phyloP scores from a whole-genome alignment of 768 basidiomycete genomes.

The Tubosaeta sp. region DNA sequence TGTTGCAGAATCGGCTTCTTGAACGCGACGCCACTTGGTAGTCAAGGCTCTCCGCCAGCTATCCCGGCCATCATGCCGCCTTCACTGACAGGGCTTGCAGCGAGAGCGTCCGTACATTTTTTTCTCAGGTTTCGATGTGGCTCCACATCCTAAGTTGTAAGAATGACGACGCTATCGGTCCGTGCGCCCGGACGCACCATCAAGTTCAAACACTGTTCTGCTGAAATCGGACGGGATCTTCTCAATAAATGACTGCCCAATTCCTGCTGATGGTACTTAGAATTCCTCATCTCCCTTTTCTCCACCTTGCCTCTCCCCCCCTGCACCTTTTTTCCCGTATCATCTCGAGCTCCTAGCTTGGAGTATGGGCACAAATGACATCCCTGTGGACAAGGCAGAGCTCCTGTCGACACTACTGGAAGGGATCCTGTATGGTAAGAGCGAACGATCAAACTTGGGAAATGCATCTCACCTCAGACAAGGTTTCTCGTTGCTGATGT shows the following conservation, averaged over 20 bases:
- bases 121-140: not conserved
- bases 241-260: not conserved
- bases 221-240: not conserved
- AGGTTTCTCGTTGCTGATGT: constrained; percentile 35
- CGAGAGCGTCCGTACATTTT: not conserved
- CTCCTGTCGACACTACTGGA: constrained; percentile 8
- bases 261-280: not conserved
- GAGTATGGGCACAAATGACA: not conserved
- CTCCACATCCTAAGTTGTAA: not conserved
- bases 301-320: not conserved
- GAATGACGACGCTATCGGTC: not conserved
- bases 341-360: not conserved
- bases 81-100: not conserved
- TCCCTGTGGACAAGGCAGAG: constrained; percentile 2
- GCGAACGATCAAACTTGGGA: not conserved
- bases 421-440: constrained; percentile 12
- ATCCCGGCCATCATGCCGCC: not conserved
- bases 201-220: not conserved
- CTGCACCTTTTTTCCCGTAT: not conserved
- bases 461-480: not conserved
- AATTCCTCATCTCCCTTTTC: not conserved
- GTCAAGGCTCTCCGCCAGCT: not conserved
- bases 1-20: not conserved
- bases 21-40: not conserved
- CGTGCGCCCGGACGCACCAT: not conserved